Conservation (phyloP, 495 filamentous ascomycete genomes). For the Talaromyces borbonicus region DNA sequence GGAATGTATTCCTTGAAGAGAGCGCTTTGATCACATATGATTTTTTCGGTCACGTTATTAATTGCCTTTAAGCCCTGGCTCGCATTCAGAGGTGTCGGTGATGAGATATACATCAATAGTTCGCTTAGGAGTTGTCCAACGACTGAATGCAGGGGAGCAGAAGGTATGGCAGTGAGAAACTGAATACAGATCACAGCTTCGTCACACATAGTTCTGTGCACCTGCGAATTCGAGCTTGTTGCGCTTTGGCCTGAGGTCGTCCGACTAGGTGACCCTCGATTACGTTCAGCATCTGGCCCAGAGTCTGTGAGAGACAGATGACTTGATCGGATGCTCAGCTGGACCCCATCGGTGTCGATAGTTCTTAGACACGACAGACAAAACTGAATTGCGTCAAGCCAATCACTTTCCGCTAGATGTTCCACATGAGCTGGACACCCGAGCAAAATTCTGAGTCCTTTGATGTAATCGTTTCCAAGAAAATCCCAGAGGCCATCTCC, state of each 20-base stretch:
- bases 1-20: constrained; percentile 47
- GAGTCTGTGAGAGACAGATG: constrained; percentile 19
- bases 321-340: constrained; percentile 20
- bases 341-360: constrained; percentile 18
- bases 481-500: constrained; percentile 55
- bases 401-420: constrained; percentile 55
- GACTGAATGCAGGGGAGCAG: constrained; percentile 56
- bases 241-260: constrained; percentile 18
- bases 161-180: constrained; percentile 54
- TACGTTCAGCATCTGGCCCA: constrained; percentile 15
- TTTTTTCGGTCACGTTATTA: constrained; percentile 56
- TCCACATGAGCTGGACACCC: constrained; percentile 68
- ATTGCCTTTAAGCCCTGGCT: constrained; percentile 69
- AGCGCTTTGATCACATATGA: constrained; percentile 55
- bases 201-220: constrained; percentile 29
- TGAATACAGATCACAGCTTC: constrained; percentile 60
- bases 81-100: constrained; percentile 46
- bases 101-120: constrained; percentile 53
- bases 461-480: constrained; percentile 69
- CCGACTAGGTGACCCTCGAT: constrained; percentile 24
- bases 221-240: constrained; percentile 17
- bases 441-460: constrained; percentile 59
- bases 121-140: constrained; percentile 47
- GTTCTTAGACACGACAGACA: constrained; percentile 32
- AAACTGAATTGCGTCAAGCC: constrained; percentile 60